These are phyloP conservation scores for Carex littledalei DNA, from an alignment of 176 grass and related monocot genomes.

Conservation along the genomic window DNA sequence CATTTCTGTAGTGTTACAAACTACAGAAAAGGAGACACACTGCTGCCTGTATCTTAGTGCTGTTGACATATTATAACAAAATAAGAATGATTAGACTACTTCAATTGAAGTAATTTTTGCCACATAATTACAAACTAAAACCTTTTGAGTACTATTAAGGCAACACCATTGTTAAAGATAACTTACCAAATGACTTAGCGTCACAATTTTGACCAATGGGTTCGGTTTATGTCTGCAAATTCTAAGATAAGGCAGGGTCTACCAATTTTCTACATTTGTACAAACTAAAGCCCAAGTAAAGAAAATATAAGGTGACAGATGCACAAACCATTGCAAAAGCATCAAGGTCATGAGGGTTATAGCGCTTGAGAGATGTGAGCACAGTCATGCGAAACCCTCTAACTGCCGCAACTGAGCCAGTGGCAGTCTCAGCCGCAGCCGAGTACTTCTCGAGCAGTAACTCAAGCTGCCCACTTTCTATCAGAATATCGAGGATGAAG, in stretches of 20 bases:
- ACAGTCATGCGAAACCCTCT: conserved; percentile 93
- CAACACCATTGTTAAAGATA: background rate
- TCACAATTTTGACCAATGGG: background rate
- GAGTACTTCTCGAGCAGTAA: conserved; percentile 90
- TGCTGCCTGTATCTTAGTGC: background rate
- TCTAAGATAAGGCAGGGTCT: background rate
- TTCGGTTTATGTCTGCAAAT: background rate
- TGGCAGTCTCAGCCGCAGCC: conserved; percentile 58
- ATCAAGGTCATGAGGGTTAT: conserved; percentile 66
- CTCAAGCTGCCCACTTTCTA: conserved; percentile 83
- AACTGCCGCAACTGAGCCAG: conserved; percentile 60
- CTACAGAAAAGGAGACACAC: background rate
- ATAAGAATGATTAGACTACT: background rate
- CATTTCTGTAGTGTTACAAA: background rate
- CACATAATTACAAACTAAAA: background rate
- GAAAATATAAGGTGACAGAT: background rate
- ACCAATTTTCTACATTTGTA: background rate
- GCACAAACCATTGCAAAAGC: conserved; percentile 70
- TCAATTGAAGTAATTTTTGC: background rate
- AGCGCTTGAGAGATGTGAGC: conserved; percentile 77
- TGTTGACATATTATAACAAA: background rate
- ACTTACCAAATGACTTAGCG: background rate
- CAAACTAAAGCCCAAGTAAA: background rate
- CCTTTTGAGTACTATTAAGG: background rate
- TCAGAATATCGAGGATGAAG: conserved; percentile 95